phyloP scores from a whole-genome alignment of 306 rosid species.

The Medicago arabica region DNA sequence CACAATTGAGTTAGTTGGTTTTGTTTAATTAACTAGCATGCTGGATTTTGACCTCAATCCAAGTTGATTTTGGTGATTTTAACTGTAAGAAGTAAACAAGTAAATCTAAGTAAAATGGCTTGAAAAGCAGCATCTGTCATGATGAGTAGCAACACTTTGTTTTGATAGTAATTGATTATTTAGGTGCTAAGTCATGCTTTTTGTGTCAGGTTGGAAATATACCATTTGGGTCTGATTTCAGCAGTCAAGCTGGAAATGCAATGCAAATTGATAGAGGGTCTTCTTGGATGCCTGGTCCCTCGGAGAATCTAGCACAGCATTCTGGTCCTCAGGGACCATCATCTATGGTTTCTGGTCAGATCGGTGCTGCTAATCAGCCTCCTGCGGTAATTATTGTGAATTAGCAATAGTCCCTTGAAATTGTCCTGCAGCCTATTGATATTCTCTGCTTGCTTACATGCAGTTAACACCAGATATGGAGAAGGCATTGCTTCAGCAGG shows the following conservation, averaged over 20 bases:
- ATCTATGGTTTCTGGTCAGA: slow-evolving; percentile 53
- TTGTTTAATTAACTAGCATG: neutral
- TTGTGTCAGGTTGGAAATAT: slow-evolving; percentile 66
- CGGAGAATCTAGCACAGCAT: slow-evolving; percentile 66
- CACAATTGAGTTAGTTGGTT: neutral
- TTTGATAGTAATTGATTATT: slow-evolving; percentile 31
- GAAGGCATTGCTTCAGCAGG: slow-evolving; percentile 94
- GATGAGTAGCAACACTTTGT: slow-evolving; percentile 7
- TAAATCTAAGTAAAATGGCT: neutral
- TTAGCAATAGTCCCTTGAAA: slow-evolving; percentile 21
- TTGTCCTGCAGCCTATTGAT: slow-evolving; percentile 30
- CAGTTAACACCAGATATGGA: slow-evolving; percentile 95
- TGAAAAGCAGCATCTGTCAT: neutral
- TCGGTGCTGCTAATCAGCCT: slow-evolving; percentile 69
- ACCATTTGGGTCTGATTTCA: slow-evolving; percentile 69
- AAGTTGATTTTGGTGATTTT: slow-evolving; percentile 31
- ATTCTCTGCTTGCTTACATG: slow-evolving; percentile 39
- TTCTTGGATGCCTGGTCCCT: slow-evolving; percentile 69
- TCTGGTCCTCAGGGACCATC: slow-evolving; percentile 65
- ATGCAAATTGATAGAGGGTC: slow-evolving; percentile 82
- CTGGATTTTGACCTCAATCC: slow-evolving; percentile 10
- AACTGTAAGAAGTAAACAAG: slow-evolving; percentile 9
- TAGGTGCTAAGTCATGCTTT: slow-evolving; percentile 31
- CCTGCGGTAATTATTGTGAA: slow-evolving; percentile 51
- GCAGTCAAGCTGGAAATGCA: slow-evolving; percentile 70